Conservation (phyloP, 2,329 filamentous ascomycete species). For the Epichloe sp. region DNA sequence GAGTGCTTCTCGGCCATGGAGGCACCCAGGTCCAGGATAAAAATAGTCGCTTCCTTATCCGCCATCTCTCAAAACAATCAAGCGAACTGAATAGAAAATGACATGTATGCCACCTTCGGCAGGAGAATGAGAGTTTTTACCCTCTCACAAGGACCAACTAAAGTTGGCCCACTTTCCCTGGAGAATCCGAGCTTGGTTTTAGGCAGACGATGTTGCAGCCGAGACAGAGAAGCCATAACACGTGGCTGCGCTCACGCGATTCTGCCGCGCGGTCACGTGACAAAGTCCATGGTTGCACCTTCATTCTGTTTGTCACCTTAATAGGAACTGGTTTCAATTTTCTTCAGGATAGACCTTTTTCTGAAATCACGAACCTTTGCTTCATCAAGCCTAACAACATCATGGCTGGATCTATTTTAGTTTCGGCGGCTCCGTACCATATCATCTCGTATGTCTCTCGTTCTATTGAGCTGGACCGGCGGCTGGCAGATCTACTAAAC, state of each 20-base stretch:
- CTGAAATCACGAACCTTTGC: not conserved
- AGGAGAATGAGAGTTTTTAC: not conserved
- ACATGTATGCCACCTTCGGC: too few relatives aligned
- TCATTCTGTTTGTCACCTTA: not conserved
- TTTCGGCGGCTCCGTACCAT: constrained; percentile 60
- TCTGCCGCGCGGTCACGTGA: constrained; percentile 21
- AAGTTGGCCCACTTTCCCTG: not conserved
- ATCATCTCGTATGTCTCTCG: constrained; percentile 49
- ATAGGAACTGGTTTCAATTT: not conserved
- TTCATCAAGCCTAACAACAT: not conserved
- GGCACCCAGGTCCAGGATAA: constrained; percentile 74
- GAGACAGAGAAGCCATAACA: not conserved
- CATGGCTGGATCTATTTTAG: constrained; percentile 40
- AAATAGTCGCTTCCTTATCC: constrained; percentile 84
- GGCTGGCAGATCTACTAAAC: constrained; percentile 2
- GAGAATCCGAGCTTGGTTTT: not conserved
- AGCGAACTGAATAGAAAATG: not conserved
- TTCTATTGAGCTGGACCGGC: not conserved
- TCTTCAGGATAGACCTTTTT: not conserved
- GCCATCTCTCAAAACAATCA: constrained; percentile 47
- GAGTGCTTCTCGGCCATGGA: constrained; percentile 67
- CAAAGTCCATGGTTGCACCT: not conserved
- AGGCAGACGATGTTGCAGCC: constrained; percentile 9
- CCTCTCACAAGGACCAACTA: not conserved
- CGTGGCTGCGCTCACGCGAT: constrained; percentile 13